phyloP scores from a whole-genome alignment of 345 rosid genomes.

The Brassica nigra region DNA sequence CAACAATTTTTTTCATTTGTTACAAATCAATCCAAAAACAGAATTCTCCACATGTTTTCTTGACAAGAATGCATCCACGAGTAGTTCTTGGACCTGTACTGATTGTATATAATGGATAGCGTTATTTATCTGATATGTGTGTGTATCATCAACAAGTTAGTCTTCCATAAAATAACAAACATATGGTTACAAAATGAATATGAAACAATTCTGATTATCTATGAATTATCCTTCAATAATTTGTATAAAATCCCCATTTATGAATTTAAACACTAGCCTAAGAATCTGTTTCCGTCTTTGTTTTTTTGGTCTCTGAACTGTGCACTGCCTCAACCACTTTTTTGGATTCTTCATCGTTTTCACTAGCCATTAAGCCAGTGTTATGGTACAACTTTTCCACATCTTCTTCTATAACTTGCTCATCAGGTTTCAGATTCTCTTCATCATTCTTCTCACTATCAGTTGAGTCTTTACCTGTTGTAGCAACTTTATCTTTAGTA shows the following conservation, averaged over 20 bases:
- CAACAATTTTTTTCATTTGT: neutral
- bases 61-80: conserved; percentile 23
- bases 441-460: neutral
- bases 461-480: conserved; percentile 4
- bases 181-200: neutral
- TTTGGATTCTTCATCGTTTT: conserved; percentile 20
- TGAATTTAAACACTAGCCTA: conserved; percentile 17
- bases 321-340: neutral
- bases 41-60: conserved; percentile 3
- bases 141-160: neutral
- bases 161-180: conserved; percentile 26
- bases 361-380: neutral
- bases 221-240: neutral
- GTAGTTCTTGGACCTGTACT: neutral
- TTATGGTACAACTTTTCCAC: conserved; percentile 1
- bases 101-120: neutral
- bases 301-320: neutral
- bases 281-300: conserved; percentile 3
- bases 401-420: conserved; percentile 9
- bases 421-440: conserved; percentile 5
- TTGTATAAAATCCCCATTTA: neutral
- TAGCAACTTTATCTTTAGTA: neutral
- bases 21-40: conserved; percentile 1
- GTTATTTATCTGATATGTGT: neutral
- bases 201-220: neutral